Percentiles rank a stretch among this genome's conserved stretches.
These are phyloP conservation scores for Plasmodium vivax DNA, from an alignment of 169 alveolate species.

Conservation along the genomic window DNA sequence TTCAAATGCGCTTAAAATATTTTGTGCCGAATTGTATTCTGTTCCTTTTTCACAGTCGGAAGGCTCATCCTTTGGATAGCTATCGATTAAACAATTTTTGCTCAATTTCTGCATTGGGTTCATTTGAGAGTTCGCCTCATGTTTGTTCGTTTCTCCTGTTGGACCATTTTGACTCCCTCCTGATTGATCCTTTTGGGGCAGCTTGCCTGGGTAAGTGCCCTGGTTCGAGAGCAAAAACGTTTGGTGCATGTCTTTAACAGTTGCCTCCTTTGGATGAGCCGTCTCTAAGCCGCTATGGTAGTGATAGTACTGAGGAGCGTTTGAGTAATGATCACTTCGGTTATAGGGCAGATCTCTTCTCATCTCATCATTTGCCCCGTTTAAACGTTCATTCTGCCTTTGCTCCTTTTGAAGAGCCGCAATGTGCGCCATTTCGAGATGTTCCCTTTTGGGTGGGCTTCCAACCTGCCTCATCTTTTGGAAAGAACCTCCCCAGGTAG, in stretches of 20 bases:
- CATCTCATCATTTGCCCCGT: background rate
- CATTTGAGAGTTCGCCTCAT: background rate
- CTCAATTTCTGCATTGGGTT: background rate
- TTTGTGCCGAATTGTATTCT: conserved; percentile 34
- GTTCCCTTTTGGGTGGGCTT: background rate
- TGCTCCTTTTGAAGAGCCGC: background rate
- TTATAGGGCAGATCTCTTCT: background rate
- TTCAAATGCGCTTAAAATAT: conserved; percentile 13
- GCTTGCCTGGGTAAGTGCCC: background rate
- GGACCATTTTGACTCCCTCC: background rate
- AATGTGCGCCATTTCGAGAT: background rate
- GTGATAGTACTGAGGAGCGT: background rate
- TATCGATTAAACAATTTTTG: background rate
- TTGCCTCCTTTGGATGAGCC: background rate
- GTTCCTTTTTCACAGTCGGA: conserved; percentile 7
- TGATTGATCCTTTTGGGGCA: background rate
- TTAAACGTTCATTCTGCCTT: background rate
- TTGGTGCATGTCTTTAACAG: background rate
- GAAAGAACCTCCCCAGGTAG: background rate
- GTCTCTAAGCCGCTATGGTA: background rate
- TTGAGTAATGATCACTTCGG: background rate
- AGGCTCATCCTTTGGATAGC: background rate
- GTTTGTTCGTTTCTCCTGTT: background rate
- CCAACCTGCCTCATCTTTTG: background rate
- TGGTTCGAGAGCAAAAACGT: background rate